Conservation (phyloP, 2,329 filamentous ascomycete genomes). For the Claviceps sp. region DNA sequence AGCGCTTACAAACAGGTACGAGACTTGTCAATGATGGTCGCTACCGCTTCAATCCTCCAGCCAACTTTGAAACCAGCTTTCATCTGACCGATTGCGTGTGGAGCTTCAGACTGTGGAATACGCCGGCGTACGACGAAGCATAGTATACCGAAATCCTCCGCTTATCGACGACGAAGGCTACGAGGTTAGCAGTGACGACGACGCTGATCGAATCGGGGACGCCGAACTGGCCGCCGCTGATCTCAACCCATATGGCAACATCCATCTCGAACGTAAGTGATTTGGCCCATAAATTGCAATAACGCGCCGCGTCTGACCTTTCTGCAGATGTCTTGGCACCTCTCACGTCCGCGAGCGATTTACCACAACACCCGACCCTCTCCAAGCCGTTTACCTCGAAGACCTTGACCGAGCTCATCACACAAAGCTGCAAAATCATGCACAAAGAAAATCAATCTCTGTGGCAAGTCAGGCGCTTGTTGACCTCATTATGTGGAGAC, state of each 20-base stretch:
- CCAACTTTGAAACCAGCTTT: not conserved
- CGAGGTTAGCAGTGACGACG: slow-evolving; percentile 59
- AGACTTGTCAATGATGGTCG: not conserved
- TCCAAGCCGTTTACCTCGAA: slow-evolving; percentile 63
- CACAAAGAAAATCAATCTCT: slow-evolving; percentile 61
- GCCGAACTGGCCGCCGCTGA: slow-evolving; percentile 51
- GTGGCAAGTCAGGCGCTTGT: slow-evolving; percentile 60
- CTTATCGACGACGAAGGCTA: slow-evolving; percentile 68
- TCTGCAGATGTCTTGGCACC: slow-evolving; percentile 57
- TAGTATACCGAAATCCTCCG: slow-evolving; percentile 61
- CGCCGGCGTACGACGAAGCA: slow-evolving; percentile 56
- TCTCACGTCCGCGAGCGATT: slow-evolving; percentile 59
- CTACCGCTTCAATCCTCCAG: slow-evolving; percentile 1
- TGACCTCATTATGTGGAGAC: slow-evolving; percentile 63
- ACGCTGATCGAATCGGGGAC: slow-evolving; percentile 49
- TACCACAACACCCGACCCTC: slow-evolving; percentile 60
- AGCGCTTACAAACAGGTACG: slow-evolving; percentile 59
- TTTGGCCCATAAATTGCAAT: not conserved
- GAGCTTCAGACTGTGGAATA: slow-evolving; percentile 51
- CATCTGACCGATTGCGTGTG: slow-evolving; percentile 12
- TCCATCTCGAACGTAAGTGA: slow-evolving; percentile 54
- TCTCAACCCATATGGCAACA: slow-evolving; percentile 60
- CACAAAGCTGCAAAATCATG: slow-evolving; percentile 56
- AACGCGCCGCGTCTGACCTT: slow-evolving; percentile 14
- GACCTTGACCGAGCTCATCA: slow-evolving; percentile 56